Conservation (phyloP, 345 rosid genomes). For the Citrus mangshanensis region DNA sequence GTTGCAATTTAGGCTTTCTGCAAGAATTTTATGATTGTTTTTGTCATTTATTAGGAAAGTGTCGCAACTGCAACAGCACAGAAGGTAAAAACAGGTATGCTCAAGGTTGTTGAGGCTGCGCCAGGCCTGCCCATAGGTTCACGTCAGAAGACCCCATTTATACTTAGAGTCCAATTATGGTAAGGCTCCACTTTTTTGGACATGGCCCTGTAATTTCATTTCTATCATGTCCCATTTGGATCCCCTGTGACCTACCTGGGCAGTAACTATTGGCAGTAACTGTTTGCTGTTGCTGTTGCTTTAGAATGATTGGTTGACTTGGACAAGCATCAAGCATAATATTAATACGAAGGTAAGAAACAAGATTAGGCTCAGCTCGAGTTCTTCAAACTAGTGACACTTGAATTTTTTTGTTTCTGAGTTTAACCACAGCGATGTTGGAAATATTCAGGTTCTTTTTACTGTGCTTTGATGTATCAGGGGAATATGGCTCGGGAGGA, state of each 20-base stretch:
- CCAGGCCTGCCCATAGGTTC: conserved; percentile 62
- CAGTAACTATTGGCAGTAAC: not conserved
- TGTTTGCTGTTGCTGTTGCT: not conserved
- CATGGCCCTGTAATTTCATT: not conserved
- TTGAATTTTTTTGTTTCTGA: no score
- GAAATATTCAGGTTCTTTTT: no score
- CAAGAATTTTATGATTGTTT: not conserved
- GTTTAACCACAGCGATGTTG: no score
- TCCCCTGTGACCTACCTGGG: not conserved
- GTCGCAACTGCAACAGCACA: conserved; percentile 29
- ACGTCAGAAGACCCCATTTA: conserved; percentile 56
- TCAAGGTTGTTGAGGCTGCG: conserved; percentile 66
- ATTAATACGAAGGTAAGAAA: no score
- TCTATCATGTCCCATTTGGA: not conserved
- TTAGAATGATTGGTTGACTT: not conserved
- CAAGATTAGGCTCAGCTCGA: no score
- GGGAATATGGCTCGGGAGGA: no score
- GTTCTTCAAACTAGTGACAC: no score
- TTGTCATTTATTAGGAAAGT: no score
- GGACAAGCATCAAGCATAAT: not conserved
- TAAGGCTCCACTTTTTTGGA: conserved; percentile 17
- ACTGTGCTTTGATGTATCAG: no score
- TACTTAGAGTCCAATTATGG: conserved; percentile 70
- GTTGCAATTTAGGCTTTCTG: not conserved
- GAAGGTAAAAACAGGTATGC: conserved; percentile 69